Percentiles rank a stretch among this genome's conserved stretches.
Evolutionary conservation across 1,139 yeast species (phyloP).

Genomic region (Schwanniomyces etchellsii): DNA sequence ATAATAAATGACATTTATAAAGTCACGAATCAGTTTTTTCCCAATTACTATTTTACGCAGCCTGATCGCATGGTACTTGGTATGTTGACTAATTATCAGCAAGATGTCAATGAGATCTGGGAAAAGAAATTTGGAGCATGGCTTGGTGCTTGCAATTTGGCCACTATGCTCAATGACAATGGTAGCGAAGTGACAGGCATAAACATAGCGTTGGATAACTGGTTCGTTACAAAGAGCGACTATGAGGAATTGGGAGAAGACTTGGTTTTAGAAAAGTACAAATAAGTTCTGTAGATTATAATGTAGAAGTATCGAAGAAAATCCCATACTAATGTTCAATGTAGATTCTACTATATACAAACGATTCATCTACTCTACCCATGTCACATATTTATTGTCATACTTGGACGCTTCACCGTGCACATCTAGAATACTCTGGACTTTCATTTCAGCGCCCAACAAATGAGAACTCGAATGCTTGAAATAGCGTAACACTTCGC

Average conservation of each 20-base stretch:
- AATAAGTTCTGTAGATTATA: conserved; percentile 15
- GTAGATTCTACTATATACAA: conserved; percentile 2
- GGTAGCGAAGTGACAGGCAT: conserved; percentile 34
- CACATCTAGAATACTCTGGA: conserved; percentile 48
- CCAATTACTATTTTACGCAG: conserved; percentile 36
- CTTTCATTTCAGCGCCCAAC: conserved; percentile 58
- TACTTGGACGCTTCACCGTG: conserved; percentile 57
- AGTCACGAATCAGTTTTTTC: conserved; percentile 39
- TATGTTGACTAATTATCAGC: conserved; percentile 19
- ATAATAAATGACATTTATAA: conserved; percentile 53
- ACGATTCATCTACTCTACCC: conserved; percentile 25
- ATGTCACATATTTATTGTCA: conserved; percentile 55
- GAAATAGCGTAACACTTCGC: conserved; percentile 63
- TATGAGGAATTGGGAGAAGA: conserved; percentile 60
- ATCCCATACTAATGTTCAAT: neutral
- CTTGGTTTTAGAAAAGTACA: conserved; percentile 49
- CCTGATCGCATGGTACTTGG: conserved; percentile 13
- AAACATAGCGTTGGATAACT: conserved; percentile 43
- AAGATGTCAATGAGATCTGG: conserved; percentile 33
- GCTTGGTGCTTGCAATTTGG: conserved; percentile 64
- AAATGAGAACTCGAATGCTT: conserved; percentile 43
- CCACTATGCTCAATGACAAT: conserved; percentile 44
- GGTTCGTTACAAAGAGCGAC: conserved; percentile 53
- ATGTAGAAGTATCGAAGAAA: neutral
- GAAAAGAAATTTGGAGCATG: conserved; percentile 57